Conservation (phyloP, 805 yeast species). For the Lipomyces starkeyi region DNA sequence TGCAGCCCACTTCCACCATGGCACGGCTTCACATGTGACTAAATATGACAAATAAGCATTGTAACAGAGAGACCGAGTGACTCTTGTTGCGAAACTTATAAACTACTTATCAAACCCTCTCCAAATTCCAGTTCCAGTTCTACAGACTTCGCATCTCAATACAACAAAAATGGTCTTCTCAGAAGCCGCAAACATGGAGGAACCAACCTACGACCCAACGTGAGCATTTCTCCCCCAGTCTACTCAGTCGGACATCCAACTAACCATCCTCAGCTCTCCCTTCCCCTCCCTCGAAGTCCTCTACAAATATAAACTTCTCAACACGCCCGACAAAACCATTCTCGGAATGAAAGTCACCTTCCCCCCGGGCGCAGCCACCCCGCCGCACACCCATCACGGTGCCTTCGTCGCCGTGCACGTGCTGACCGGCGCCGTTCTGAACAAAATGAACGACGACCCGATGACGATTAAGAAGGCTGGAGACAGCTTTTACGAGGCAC, state of each 20-base stretch:
- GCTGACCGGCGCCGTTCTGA: slow-evolving; percentile 2
- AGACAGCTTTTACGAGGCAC: slow-evolving; percentile 4
- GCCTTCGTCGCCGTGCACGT: slow-evolving; percentile 8
- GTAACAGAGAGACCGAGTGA: neutral
- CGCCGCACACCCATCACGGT: neutral
- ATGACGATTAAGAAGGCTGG: slow-evolving; percentile 2
- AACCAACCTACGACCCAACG: neutral
- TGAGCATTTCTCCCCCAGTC: neutral
- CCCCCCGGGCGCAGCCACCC: slow-evolving; percentile 3
- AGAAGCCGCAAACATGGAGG: slow-evolving; percentile 6
- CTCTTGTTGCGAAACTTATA: neutral
- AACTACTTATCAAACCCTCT: neutral
- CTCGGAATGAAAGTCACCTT: slow-evolving; percentile 7
- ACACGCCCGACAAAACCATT: slow-evolving; percentile 1
- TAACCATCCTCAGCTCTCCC: slow-evolving; percentile 3
- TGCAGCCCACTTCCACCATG: too few species aligned
- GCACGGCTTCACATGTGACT: too few species aligned
- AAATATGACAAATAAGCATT: too few species aligned
- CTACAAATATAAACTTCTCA: neutral
- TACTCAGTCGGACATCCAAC: neutral
- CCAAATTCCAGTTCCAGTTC: too few species aligned
- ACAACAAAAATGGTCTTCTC: slow-evolving; percentile 3
- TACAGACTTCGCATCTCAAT: too few species aligned
- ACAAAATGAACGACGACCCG: slow-evolving; percentile 3
- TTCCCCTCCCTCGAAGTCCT: slow-evolving; percentile 8